Evolutionary conservation across 1,284 basidiomycete species (phyloP), one percentile per base, ranked within the genome.

Genomic region (Malassezia obtusa): DNA sequence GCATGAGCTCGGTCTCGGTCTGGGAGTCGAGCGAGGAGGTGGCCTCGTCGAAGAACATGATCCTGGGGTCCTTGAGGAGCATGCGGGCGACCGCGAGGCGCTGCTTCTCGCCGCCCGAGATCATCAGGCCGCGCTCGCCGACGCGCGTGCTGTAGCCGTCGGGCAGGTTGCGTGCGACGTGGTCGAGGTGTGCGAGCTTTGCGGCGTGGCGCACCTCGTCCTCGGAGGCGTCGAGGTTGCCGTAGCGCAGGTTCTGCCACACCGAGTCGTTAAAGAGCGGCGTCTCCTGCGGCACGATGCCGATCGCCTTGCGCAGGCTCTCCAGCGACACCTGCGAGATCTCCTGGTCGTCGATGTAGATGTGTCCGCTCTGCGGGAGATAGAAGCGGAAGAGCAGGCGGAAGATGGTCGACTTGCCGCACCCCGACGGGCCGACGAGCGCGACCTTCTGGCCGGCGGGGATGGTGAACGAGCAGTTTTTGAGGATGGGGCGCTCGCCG

Each of bases 81-180:
- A 94, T 83, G 15, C 94, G 78, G 5, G 92, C 94, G 12, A 98
- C 87, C 0, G 92, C 94, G 60, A 98, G 75, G 38, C 94, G 77
- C 78, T 98, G 92, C 76, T 98, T 96, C 79, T 98, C 92, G 0
- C 94, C 92, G 0, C 92, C 92, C 14, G 87, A 90, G 52, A 98
- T 89, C 94, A 98, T 96, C 68, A 96, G 75, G 1, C 92, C 92
- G 22, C 92, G 78, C 76, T 98, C 92, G 1, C 92, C 94, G 10
- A 98, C 94, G 69, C 86, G 85, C 8, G 92, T 98, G 37, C 76
- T 69, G 75, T 92, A 98, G 45, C 85, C 84, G 4, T 90, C 86
- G 0, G 90, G 89, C 32, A 98, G 76, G 33, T 81, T 79, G 76
- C 80, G 77, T 45, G 98, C 82, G 15, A 88, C 84, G 15, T 84